Evolutionary conservation across 306 rosid genomes (phyloP).

Genomic region (Fragaria vesca): DNA sequence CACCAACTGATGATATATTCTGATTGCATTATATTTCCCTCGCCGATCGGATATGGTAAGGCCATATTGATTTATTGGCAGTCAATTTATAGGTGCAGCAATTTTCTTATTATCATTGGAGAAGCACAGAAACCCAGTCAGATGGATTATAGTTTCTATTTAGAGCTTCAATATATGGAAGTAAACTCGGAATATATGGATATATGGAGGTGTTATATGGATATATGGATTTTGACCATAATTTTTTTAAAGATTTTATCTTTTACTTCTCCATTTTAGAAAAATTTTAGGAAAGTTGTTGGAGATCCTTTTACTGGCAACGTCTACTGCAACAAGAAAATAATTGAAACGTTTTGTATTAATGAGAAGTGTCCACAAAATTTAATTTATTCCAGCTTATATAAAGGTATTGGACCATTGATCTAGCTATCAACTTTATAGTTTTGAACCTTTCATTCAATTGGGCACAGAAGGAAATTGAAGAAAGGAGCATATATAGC

Average conservation of each 20-base stretch:
- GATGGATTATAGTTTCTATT: neutral
- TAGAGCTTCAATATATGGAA: neutral
- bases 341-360: neutral
- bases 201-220: neutral
- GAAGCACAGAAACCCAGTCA: neutral
- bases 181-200: neutral
- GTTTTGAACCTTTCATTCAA: neutral
- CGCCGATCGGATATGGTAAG: neutral
- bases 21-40: neutral
- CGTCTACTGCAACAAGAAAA: neutral
- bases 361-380: neutral
- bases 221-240: too few relatives aligned
- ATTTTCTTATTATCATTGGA: neutral
- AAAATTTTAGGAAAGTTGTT: too few relatives aligned
- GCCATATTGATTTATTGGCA: neutral
- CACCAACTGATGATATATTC: neutral
- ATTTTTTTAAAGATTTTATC: too few relatives aligned
- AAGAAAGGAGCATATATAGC: neutral
- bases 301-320: neutral
- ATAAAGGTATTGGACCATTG: neutral
- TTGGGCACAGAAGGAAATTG: neutral
- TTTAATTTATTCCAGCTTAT: neutral
- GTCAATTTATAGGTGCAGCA: neutral
- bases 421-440: neutral
- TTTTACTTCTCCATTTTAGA: too few relatives aligned